Percentiles rank a stretch among this genome's conserved stretches.
phyloP scores from a whole-genome alignment of 108 stramenopile genomes.

The Stephanodiscus minutulus region DNA sequence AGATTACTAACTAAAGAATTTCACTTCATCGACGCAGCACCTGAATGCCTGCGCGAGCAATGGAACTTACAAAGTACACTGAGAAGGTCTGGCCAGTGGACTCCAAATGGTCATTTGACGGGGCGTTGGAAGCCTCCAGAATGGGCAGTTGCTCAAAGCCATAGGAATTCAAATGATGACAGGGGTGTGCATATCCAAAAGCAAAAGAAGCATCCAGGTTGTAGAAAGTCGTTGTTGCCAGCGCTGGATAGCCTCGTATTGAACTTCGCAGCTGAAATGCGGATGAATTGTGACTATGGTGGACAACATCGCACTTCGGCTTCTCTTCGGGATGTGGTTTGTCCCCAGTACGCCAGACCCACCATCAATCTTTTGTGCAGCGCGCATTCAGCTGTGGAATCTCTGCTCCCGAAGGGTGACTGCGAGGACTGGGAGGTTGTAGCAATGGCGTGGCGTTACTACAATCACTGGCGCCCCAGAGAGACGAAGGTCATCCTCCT shows the following conservation, averaged over 20 bases:
- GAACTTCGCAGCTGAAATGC: background rate
- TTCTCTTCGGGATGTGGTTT: conserved; percentile 31
- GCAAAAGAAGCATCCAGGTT: conserved; percentile 9
- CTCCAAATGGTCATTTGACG: conserved; percentile 29
- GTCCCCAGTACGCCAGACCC: conserved; percentile 33
- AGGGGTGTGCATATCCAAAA: background rate
- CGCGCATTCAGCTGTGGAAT: conserved; percentile 31
- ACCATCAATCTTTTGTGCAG: conserved; percentile 22
- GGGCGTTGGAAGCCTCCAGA: conserved; percentile 33
- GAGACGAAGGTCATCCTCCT: conserved; percentile 46
- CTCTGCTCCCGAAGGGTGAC: conserved; percentile 44
- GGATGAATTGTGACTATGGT: background rate
- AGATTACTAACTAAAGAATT: background rate
- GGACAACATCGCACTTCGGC: background rate
- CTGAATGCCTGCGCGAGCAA: conserved; percentile 3
- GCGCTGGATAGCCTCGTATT: conserved; percentile 1
- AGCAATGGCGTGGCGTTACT: conserved; percentile 38
- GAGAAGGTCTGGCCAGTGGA: conserved; percentile 27
- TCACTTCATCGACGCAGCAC: too few species aligned
- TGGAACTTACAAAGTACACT: conserved; percentile 22
- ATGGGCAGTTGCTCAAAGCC: conserved; percentile 19
- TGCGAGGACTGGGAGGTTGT: conserved; percentile 42
- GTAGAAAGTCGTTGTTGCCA: conserved; percentile 22
- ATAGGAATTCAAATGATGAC: background rate
- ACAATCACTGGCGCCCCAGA: conserved; percentile 44